Conservation (phyloP, 768 basidiomycete genomes). For the Solioccasus polychromus region DNA sequence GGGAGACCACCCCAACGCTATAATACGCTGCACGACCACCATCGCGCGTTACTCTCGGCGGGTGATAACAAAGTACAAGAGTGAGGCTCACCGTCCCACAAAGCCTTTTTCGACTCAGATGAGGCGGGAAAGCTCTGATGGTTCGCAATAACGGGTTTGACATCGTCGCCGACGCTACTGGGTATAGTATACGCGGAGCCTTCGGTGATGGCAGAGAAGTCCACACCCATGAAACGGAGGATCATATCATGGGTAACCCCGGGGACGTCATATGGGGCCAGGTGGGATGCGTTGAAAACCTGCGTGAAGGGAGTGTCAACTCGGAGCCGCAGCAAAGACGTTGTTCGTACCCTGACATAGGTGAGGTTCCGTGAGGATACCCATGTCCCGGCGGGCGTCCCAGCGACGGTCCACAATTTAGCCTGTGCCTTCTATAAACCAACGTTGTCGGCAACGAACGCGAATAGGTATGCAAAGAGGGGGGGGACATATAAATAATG, state of each 20-base stretch:
- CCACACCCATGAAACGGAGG: constrained; percentile 91
- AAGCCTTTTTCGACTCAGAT: constrained; percentile 51
- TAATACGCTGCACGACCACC: constrained; percentile 82
- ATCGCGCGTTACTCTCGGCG: too few species aligned
- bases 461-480: too few species aligned
- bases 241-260: constrained; percentile 96
- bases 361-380: constrained; percentile 85
- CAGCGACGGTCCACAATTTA: constrained; percentile 73
- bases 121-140: constrained; percentile 38
- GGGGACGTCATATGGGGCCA: constrained; percentile 89
- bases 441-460: not conserved
- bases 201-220: constrained; percentile 78
- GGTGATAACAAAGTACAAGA: too few species aligned
- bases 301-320: constrained; percentile 31
- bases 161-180: constrained; percentile 69
- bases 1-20: constrained; percentile 83
- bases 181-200: constrained; percentile 80
- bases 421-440: constrained; percentile 56
- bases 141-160: constrained; percentile 63
- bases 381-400: constrained; percentile 85
- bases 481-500: not conserved
- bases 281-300: constrained; percentile 94
- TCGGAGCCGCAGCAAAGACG: too few species aligned
- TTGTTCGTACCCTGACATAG: constrained; percentile 84
- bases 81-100: constrained; percentile 75